phyloP scores from a whole-genome alignment of 2,329 filamentous ascomycete genomes.

The Byssochlamys sp. region DNA sequence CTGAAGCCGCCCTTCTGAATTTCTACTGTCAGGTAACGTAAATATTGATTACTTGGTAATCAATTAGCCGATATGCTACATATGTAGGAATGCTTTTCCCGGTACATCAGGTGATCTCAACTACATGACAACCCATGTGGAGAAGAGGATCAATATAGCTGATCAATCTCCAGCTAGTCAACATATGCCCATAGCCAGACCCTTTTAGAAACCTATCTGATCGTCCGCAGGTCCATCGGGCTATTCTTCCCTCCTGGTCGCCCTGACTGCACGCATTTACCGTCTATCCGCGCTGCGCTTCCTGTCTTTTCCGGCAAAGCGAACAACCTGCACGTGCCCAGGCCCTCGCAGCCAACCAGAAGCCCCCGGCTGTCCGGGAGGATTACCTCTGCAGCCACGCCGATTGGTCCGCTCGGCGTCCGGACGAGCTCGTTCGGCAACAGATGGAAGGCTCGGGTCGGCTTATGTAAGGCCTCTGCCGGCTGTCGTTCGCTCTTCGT shows the following conservation, averaged over 20 bases:
- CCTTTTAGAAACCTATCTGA: background rate
- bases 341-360: slow-evolving; percentile 18
- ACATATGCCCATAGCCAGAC: background rate
- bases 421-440: slow-evolving; percentile 24
- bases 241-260: background rate
- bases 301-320: slow-evolving; percentile 17
- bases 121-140: background rate
- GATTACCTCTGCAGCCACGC: slow-evolving; percentile 23
- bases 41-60: background rate
- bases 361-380: slow-evolving; percentile 21
- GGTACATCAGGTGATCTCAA: background rate
- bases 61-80: background rate
- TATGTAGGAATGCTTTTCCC: background rate
- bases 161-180: background rate
- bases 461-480: slow-evolving; percentile 27
- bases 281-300: slow-evolving; percentile 9
- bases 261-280: background rate
- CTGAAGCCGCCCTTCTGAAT: no score
- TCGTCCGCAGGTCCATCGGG: background rate
- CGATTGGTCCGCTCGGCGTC: slow-evolving; percentile 27
- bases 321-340: slow-evolving; percentile 21
- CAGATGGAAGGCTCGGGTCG: slow-evolving; percentile 11
- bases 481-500: slow-evolving; percentile 12
- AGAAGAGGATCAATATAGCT: no score
- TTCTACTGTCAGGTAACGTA: no score